Percentiles rank a stretch among this genome's conserved stretches.
Conservation (phyloP, 805 yeast species). For the Kuraishia cidri region DNA sequence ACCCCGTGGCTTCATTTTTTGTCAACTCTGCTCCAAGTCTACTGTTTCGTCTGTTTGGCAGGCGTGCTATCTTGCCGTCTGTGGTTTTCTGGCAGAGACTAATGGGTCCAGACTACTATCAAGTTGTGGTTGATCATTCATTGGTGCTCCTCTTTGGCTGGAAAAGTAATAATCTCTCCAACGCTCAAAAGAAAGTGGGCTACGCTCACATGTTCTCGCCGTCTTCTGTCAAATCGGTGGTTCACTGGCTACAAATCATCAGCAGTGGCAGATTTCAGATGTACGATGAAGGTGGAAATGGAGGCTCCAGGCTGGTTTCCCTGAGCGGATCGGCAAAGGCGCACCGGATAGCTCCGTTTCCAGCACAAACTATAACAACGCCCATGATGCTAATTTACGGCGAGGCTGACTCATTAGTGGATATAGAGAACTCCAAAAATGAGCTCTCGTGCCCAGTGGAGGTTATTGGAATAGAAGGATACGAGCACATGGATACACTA, state of each 20-base stretch:
- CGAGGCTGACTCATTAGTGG: conserved; percentile 73
- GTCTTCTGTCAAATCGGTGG: conserved; percentile 46
- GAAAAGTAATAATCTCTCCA: conserved; percentile 32
- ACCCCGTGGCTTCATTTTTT: conserved; percentile 48
- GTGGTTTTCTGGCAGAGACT: conserved; percentile 50
- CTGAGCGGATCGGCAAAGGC: conserved; percentile 16
- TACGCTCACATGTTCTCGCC: conserved; percentile 47
- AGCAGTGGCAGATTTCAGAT: conserved; percentile 37
- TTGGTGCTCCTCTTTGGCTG: conserved; percentile 39
- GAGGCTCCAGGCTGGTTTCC: conserved; percentile 19
- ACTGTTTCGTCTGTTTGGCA: conserved; percentile 66
- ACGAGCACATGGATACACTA: conserved; percentile 84
- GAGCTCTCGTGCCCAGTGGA: conserved; percentile 47
- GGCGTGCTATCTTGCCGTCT: conserved; percentile 63
- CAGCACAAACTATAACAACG: conserved; percentile 57
- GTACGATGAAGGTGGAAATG: conserved; percentile 34
- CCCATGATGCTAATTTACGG: conserved; percentile 83
- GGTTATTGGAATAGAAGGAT: conserved; percentile 43
- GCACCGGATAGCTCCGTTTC: conserved; percentile 48
- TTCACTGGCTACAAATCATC: conserved; percentile 40
- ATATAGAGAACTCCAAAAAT: conserved; percentile 62
- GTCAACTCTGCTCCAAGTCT: conserved; percentile 71
- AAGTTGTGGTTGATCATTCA: conserved; percentile 33
- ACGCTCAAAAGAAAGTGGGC: conserved; percentile 33
- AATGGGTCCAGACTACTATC: conserved; percentile 41